Conservation (phyloP, 805 yeast genomes). For the Diddensiella santjacobensis region DNA sequence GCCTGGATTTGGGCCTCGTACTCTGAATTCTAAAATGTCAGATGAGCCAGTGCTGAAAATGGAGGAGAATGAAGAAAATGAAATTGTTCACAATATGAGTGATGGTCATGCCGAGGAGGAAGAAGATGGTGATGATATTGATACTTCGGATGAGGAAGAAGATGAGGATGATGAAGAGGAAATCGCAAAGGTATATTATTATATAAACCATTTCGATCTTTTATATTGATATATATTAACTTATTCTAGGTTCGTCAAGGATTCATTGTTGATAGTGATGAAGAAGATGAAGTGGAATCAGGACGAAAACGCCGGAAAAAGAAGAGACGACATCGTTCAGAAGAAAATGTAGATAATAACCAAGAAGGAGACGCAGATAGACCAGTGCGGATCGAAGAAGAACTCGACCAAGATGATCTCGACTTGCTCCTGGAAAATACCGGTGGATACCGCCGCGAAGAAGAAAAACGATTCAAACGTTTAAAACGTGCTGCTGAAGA, state of each 20-base stretch:
- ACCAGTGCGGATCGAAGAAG: constrained; percentile 44
- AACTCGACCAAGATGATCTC: constrained; percentile 90
- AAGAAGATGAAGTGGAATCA: constrained; percentile 40
- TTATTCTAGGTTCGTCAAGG: constrained; percentile 70
- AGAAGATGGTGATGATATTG: constrained; percentile 47
- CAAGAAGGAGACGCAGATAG: constrained; percentile 14
- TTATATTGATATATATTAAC: too few species aligned
- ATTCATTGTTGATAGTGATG: constrained; percentile 90
- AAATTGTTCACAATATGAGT: constrained; percentile 11
- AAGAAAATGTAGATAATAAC: constrained; percentile 19
- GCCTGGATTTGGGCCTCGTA: too few species aligned
- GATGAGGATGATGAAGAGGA: constrained; percentile 87
- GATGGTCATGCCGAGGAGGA: constrained; percentile 37
- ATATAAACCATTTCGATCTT: constrained; percentile 4
- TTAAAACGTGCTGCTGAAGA: constrained; percentile 67
- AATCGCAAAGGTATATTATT: constrained; percentile 46
- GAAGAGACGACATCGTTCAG: constrained; percentile 22
- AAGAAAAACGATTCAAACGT: constrained; percentile 56
- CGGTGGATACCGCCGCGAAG: constrained; percentile 46
- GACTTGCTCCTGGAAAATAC: constrained; percentile 88
- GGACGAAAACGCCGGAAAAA: constrained; percentile 23
- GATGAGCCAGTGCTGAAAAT: neutral
- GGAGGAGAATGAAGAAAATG: constrained; percentile 19
- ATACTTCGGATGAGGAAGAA: constrained; percentile 87
- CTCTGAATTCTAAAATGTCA: too few species aligned